Evolutionary conservation across 1,284 basidiomycete species (phyloP).

Genomic region (Moesziomyces sp.): DNA sequence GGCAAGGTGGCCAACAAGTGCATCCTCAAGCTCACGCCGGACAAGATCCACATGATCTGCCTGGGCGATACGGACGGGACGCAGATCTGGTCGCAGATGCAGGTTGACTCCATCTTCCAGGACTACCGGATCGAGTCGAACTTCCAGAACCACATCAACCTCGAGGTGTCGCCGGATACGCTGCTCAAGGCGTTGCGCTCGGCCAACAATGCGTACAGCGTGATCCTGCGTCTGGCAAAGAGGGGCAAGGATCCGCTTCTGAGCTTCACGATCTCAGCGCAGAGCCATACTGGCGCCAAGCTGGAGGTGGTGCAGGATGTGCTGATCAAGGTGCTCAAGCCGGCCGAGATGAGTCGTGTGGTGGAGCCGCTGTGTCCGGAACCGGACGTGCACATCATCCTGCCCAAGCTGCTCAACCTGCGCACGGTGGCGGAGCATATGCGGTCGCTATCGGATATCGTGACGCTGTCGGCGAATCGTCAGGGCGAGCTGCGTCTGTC

Average conservation of each 20-base stretch:
- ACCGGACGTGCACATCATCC: constrained; percentile 64
- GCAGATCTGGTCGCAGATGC: constrained; percentile 66
- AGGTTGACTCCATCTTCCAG: constrained; percentile 52
- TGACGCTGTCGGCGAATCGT: constrained; percentile 56
- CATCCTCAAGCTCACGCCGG: constrained; percentile 63
- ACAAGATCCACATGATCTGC: constrained; percentile 65
- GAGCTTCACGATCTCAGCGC: constrained; percentile 58
- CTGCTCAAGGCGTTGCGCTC: constrained; percentile 63
- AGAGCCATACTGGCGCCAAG: constrained; percentile 53
- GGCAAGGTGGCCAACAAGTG: constrained; percentile 62
- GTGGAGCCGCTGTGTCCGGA: constrained; percentile 65
- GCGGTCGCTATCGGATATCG: constrained; percentile 58
- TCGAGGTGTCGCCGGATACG: constrained; percentile 66
- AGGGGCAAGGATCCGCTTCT: constrained; percentile 63
- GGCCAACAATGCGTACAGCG: constrained; percentile 51
- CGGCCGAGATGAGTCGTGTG: constrained; percentile 59
- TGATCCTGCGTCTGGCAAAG: constrained; percentile 65
- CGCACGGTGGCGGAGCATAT: constrained; percentile 65
- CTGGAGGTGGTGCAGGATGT: constrained; percentile 66
- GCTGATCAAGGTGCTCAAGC: constrained; percentile 64
- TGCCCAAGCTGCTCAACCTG: constrained; percentile 60
- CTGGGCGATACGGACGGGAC: constrained; percentile 57
- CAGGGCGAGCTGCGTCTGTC: constrained; percentile 51
- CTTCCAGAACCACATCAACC: constrained; percentile 67
- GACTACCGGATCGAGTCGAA: constrained; percentile 67